Evolutionary conservation across 805 yeast species (phyloP).

Genomic region (Nematodospora valgi): DNA sequence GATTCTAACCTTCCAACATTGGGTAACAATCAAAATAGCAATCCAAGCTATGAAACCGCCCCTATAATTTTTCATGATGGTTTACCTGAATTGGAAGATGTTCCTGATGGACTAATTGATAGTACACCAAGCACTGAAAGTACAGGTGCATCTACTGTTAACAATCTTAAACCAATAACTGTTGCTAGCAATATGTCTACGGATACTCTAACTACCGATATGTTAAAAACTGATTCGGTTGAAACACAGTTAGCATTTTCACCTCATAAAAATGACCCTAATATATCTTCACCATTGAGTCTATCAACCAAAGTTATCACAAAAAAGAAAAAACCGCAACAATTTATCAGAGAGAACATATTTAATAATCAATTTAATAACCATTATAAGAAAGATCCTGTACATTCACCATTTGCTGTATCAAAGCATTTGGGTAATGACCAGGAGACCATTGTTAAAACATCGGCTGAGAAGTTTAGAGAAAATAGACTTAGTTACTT

Average conservation of each 20-base stretch:
- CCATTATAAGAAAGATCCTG: constrained; percentile 48
- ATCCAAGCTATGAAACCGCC: constrained; percentile 16
- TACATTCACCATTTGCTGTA: constrained; percentile 35
- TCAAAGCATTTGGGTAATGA: constrained; percentile 38
- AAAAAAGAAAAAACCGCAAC: not conserved
- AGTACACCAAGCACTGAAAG: constrained; percentile 21
- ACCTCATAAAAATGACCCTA: not conserved
- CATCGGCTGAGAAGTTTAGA: constrained; percentile 12
- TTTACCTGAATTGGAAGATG: constrained; percentile 37
- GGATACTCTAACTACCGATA: constrained; percentile 5
- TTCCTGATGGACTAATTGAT: constrained; percentile 37
- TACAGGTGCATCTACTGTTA: not conserved
- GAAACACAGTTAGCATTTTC: not conserved
- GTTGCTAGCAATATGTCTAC: constrained; percentile 5
- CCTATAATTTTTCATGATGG: constrained; percentile 31
- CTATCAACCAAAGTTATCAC: not conserved
- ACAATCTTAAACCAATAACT: no score
- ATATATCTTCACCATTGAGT: not conserved
- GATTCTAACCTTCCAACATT: constrained; percentile 37
- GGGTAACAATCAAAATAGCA: constrained; percentile 13
- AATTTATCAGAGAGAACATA: constrained; percentile 10
- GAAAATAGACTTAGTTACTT: constrained; percentile 23
- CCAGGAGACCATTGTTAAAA: constrained; percentile 21
- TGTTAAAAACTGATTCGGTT: not conserved
- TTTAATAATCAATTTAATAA: constrained; percentile 33